Evolutionary conservation across 768 basidiomycete genomes (phyloP).

Genomic region (Boletellus ananiceps): DNA sequence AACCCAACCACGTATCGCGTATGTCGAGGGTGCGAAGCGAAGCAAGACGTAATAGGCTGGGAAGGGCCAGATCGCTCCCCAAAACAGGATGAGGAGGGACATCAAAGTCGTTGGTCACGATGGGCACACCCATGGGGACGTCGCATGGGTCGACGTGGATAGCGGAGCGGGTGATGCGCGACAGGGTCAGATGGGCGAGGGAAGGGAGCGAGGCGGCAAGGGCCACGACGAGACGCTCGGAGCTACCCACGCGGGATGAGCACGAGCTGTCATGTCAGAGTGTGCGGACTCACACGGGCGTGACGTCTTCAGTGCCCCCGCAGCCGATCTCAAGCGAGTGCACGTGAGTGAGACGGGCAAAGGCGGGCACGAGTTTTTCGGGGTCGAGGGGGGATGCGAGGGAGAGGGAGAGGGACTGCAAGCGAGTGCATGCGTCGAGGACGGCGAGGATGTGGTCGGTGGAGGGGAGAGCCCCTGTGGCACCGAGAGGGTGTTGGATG

Average conservation of each 20-base stretch:
- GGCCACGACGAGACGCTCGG: constrained; percentile 63
- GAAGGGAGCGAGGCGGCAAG: constrained; percentile 57
- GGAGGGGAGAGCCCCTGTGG: constrained; percentile 28
- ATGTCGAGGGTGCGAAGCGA: constrained; percentile 58
- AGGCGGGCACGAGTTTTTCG: constrained; percentile 17
- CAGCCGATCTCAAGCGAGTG: constrained; percentile 18
- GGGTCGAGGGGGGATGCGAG: constrained; percentile 26
- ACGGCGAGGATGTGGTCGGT: constrained; percentile 49
- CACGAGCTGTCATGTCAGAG: not conserved
- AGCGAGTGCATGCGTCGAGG: constrained; percentile 45
- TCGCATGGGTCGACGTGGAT: constrained; percentile 55
- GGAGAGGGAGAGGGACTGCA: constrained; percentile 30
- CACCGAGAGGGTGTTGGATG: constrained; percentile 34
- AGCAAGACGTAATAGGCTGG: constrained; percentile 60
- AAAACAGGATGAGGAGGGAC: constrained; percentile 52
- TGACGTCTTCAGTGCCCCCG: constrained; percentile 31
- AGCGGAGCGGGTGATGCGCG: constrained; percentile 61
- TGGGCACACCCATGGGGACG: constrained; percentile 43
- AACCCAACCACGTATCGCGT: constrained; percentile 66
- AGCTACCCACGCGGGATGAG: constrained; percentile 16
- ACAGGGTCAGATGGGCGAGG: constrained; percentile 53
- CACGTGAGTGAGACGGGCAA: constrained; percentile 15
- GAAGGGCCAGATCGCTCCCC: constrained; percentile 56
- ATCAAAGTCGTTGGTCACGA: constrained; percentile 58
- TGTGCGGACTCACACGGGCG: constrained; percentile 34